Percentiles rank a stretch among this genome's conserved stretches.
phyloP scores from a whole-genome alignment of 495 filamentous ascomycete genomes.

The Hypomontagnella monticulosa region DNA sequence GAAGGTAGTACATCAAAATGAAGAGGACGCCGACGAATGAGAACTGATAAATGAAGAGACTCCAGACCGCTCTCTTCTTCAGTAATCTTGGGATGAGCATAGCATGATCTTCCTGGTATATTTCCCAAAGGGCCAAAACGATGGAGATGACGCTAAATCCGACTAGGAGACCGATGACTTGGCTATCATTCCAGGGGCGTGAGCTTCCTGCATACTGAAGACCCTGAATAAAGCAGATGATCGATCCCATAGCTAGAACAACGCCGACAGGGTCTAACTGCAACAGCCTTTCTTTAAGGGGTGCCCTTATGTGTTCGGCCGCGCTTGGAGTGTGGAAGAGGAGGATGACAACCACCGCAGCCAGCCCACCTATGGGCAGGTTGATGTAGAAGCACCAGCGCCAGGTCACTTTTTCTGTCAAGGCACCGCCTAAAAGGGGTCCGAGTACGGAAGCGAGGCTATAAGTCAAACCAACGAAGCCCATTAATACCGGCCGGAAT shows the following conservation, averaged over 20 bases:
- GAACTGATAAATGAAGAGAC: background rate
- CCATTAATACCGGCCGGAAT: constrained; percentile 57
- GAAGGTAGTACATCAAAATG: constrained; percentile 67
- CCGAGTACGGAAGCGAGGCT: constrained; percentile 54
- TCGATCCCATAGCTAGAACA: constrained; percentile 33
- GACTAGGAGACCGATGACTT: constrained; percentile 60
- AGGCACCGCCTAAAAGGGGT: constrained; percentile 60
- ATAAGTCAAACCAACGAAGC: constrained; percentile 55
- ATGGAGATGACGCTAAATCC: constrained; percentile 46
- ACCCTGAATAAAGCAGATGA: constrained; percentile 55
- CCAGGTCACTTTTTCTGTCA: constrained; percentile 61
- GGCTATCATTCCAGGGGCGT: constrained; percentile 53
- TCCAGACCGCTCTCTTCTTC: constrained; percentile 45
- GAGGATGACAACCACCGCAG: constrained; percentile 58
- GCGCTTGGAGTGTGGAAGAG: constrained; percentile 59
- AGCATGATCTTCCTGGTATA: constrained; percentile 53
- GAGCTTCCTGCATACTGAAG: constrained; percentile 59
- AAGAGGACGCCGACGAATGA: constrained; percentile 42
- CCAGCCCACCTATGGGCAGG: constrained; percentile 53
- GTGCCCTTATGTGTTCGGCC: background rate
- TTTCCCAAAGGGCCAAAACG: constrained; percentile 45
- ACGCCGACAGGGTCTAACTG: constrained; percentile 32
- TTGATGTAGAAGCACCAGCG: constrained; percentile 66
- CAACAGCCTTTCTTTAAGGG: constrained; percentile 45
- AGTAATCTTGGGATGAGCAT: constrained; percentile 59